Base-by-base conservation (phyloP, 78 protist species). In the Dictyostelium brefeldianum region DNA sequence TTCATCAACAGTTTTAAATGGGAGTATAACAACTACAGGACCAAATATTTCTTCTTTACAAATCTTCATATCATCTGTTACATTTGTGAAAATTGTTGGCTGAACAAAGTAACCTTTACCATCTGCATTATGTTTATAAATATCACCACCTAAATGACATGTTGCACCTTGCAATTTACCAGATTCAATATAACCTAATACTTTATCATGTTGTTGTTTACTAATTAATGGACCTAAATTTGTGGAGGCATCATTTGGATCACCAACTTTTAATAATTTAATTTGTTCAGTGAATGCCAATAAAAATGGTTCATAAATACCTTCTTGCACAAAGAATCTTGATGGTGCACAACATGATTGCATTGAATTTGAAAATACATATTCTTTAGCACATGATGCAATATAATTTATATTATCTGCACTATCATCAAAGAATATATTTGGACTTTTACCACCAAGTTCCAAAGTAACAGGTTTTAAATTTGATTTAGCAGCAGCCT, bases 391-490 rank as follows among this genome's bases (percentile, higher is more conserved):
- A 20, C 75, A 47, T 7, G 5, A 5, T 0, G 74, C 84, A 18
- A 43, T 22, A 59, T 22, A 50, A n/a, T 95, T 97, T 0, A 98
- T 4, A 75, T 98, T 97, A 36, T 36, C 43, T 36, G 43, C 70
- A 22, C 92, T 95, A 89, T 96, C 98, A 47, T 94, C 96, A 70
- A 81, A 94, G 43, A 98, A 67, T 54, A 98, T 89, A 48, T 90
- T 62, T 27, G 99, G 99, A 5, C 97, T 91, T 96, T 98, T 98
- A 64, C 99, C 99, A 27, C 99, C 99, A 3, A 97, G 94, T 90
- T 96, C 98, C 6, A 96, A 74, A 9, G 96, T 64, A 11, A 95
- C 90, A 6, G 69, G 46, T 47, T 90, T 90, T 3, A 90, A 29
- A 36, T 90, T 90, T n/a, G 78, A 82, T 29, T 85, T 51, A 2